Base-by-base conservation (phyloP, 78 protist species). In the Monocercomonoides exilis region DNA sequence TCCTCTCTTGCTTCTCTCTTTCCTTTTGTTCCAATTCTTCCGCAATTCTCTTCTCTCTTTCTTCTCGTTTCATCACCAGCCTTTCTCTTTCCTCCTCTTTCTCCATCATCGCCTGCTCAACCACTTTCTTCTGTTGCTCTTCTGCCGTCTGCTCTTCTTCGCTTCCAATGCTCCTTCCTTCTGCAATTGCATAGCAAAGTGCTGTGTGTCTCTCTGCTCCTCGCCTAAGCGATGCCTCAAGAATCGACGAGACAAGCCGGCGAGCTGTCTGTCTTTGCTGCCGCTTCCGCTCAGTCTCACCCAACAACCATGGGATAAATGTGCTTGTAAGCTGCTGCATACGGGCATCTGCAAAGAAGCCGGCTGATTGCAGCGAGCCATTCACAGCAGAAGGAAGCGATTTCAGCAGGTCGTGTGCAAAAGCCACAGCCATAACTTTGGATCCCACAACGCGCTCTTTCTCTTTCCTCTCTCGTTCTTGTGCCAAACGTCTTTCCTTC, bases 231-330 rank as follows among this genome's bases (percentile, higher is more conserved):
- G 70, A 11, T 54, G 70, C 70, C 70, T 54, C 38, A n/a, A n/a
- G n/a, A n/a, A n/a, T n/a, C n/a, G n/a, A n/a, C n/a, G n/a, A n/a
- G 38, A 54, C 70, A 11, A 54, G 70, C 70, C 70, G 11, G 70
- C 70, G 70, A 11, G 21, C 70, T 29, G 21, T 21, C 70, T 54
- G 70, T 54, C 70, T 11, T 54, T 11, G 21, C 21, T 54, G 38
- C 70, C 38, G 21, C 38, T 29, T 21, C 11, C 21, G 38, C 29
- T 63, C 54, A n/a, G 63, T n/a, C 3, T 3, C 38, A 21, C 77
- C 85, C 44, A 85, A 5, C 46, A 94, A 90, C 96, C 94, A 92
- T 1, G 96, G 94, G 84, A 92, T 33, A 63, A 92, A 91, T 43
- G 0, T 43, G 45, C 86, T 34, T 84, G 85, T 90, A 42, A 94